Conservation (phyloP, 768 basidiomycete genomes). For the Paxillus involutus region DNA sequence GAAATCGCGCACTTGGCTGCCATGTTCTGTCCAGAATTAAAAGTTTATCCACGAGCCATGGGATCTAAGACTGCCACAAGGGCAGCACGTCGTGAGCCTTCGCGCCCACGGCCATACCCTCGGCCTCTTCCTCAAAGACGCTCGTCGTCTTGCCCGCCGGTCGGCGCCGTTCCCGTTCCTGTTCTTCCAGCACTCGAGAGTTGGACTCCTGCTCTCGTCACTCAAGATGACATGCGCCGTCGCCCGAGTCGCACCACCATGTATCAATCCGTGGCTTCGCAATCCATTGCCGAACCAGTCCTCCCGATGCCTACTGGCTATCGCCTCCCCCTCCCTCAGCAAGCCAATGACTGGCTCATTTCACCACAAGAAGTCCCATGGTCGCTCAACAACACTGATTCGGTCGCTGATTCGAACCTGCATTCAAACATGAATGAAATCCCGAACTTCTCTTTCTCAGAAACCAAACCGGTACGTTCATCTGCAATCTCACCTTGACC, state of each 20-base stretch:
- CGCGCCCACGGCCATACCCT: constrained; percentile 26
- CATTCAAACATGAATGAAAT: neutral
- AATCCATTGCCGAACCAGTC: constrained; percentile 5
- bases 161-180: constrained; percentile 31
- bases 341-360: constrained; percentile 12
- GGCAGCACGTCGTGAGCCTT: constrained; percentile 4
- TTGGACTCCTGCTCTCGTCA: constrained; percentile 20
- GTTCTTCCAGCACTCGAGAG: constrained; percentile 9
- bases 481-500: neutral
- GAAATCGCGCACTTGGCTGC: neutral
- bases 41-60: neutral
- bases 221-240: constrained; percentile 35
- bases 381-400: constrained; percentile 1
- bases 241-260: constrained; percentile 32
- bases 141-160: constrained; percentile 43
- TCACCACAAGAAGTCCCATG: constrained; percentile 8
- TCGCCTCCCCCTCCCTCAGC: neutral
- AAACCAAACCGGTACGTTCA: constrained; percentile 15
- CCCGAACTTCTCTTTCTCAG: constrained; percentile 2
- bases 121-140: constrained; percentile 27
- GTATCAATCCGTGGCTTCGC: constrained; percentile 32
- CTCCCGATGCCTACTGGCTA: neutral
- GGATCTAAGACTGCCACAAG: neutral
- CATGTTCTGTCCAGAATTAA: no score
- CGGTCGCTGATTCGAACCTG: constrained; percentile 4